Conservation (phyloP, 441 rosid species). For the Dalechampia spathulata region DNA sequence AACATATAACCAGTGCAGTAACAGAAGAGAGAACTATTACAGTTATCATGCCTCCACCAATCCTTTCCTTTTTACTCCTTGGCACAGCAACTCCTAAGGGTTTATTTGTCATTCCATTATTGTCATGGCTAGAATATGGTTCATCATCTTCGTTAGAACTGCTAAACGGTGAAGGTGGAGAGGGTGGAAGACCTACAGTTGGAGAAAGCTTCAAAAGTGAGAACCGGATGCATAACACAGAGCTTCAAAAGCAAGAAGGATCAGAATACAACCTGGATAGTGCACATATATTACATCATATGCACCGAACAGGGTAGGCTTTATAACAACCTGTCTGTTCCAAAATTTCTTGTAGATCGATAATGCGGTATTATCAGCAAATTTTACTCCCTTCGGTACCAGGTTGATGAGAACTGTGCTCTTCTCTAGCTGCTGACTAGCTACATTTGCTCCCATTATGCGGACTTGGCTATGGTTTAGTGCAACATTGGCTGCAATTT, state of each 20-base stretch:
- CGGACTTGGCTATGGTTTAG: conserved; percentile 55
- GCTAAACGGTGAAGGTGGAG: conserved; percentile 48
- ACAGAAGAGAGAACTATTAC: conserved; percentile 46
- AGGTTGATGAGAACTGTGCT: conserved; percentile 49
- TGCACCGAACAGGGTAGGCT: conserved; percentile 44
- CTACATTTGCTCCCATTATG: conserved; percentile 65
- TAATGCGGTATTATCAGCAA: conserved; percentile 27
- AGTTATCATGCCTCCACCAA: conserved; percentile 31
- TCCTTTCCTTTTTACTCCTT: conserved; percentile 28
- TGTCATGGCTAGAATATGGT: conserved; percentile 27
- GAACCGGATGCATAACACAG: background rate
- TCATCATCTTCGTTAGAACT: conserved; percentile 28
- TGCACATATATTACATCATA: conserved; percentile 50
- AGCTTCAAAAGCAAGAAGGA: conserved; percentile 1
- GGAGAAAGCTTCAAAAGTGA: conserved; percentile 6
- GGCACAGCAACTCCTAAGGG: conserved; percentile 56
- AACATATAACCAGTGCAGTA: conserved; percentile 30
- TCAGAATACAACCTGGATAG: conserved; percentile 43
- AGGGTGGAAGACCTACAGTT: conserved; percentile 58
- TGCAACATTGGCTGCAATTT: conserved; percentile 38
- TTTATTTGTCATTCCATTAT: conserved; percentile 30
- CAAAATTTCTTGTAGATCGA: conserved; percentile 45
- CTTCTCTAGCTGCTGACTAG: conserved; percentile 44
- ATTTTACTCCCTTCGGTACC: conserved; percentile 42
- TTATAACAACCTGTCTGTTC: conserved; percentile 33